Percentiles rank a stretch among this genome's conserved stretches.
phyloP scores from a whole-genome alignment of 2,329 filamentous ascomycete genomes.

The Aureobasidium sp. region DNA sequence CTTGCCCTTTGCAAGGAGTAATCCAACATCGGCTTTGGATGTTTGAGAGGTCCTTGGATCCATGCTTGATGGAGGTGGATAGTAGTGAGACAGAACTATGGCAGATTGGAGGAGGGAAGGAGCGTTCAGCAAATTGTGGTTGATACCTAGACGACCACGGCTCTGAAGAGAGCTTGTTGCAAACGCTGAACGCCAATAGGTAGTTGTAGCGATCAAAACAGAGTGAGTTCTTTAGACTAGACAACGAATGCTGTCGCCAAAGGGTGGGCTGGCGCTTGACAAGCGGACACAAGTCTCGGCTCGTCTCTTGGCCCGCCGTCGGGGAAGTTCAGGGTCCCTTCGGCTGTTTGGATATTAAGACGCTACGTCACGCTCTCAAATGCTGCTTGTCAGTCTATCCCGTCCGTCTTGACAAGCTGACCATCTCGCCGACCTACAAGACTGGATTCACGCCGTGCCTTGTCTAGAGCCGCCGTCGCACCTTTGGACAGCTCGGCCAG shows the following conservation, averaged over 20 bases:
- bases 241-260: not conserved
- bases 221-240: not conserved
- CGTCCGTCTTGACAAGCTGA: not conserved
- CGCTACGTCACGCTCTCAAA: not conserved
- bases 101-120: not conserved
- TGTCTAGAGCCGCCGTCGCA: not conserved
- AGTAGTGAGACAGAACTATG: not conserved
- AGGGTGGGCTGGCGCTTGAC: not conserved
- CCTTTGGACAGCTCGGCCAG: not conserved
- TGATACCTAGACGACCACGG: not conserved
- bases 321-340: not conserved
- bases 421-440: not conserved
- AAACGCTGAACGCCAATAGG: not conserved
- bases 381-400: not conserved
- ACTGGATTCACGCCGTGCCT: not conserved
- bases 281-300: not conserved
- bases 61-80: not conserved
- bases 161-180: not conserved
- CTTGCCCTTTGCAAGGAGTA: conserved; percentile 11
- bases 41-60: not conserved
- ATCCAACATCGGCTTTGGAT: conserved; percentile 2
- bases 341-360: not conserved
- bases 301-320: not conserved
- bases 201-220: not conserved
- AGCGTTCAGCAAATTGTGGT: not conserved